Conservation (phyloP, 1,139 yeast species). For the Yamadazyma dendronema region DNA sequence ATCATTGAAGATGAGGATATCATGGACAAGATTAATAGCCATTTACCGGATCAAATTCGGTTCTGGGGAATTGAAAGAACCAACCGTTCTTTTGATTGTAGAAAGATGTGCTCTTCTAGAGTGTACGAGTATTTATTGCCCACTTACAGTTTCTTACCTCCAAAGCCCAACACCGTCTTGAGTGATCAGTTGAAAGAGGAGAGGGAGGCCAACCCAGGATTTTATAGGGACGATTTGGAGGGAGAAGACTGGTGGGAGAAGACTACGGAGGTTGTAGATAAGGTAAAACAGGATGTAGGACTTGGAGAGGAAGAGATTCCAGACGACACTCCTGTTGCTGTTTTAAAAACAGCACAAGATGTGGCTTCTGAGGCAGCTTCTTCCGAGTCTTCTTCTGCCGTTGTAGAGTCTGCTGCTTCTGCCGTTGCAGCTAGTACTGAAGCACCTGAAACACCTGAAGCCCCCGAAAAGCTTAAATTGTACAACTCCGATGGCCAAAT, state of each 20-base stretch:
- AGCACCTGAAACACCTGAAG: no score
- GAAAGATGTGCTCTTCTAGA: constrained; percentile 93
- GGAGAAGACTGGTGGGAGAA: constrained; percentile 72
- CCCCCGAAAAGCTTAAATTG: constrained; percentile 18
- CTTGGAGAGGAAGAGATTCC: constrained; percentile 13
- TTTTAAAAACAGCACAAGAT: background rate
- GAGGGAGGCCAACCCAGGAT: constrained; percentile 55
- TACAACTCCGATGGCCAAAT: constrained; percentile 34
- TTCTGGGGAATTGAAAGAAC: constrained; percentile 93
- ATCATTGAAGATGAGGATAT: constrained; percentile 86
- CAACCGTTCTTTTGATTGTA: constrained; percentile 88
- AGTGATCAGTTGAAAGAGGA: constrained; percentile 58
- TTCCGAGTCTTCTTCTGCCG: no score
- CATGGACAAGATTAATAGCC: constrained; percentile 65
- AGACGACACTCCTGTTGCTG: background rate
- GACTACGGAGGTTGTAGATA: constrained; percentile 39
- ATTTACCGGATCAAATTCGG: constrained; percentile 81
- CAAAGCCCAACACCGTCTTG: constrained; percentile 72
- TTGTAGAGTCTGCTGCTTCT: no score
- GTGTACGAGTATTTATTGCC: constrained; percentile 93
- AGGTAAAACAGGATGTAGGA: constrained; percentile 43
- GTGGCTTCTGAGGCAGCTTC: no score
- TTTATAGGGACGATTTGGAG: constrained; percentile 59
- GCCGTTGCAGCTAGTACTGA: no score
- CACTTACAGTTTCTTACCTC: constrained; percentile 83